Base-by-base conservation (phyloP, 176 grass and related monocot species). In the Zoysia pacifica region DNA sequence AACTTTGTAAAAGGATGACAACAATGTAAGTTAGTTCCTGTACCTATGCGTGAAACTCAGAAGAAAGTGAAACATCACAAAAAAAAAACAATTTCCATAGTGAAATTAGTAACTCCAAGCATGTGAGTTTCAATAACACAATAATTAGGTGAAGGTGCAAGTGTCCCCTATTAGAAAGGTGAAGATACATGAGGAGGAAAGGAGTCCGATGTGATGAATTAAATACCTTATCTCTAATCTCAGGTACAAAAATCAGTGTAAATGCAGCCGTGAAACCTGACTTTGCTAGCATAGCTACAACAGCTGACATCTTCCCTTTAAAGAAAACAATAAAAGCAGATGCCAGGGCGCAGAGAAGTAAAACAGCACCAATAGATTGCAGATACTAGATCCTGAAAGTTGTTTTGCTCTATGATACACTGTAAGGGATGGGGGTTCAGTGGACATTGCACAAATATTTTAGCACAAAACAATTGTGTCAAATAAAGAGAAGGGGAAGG, bases 221-320 rank as follows among this genome's bases (percentile, higher is more conserved):
- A 11, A 42, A 56, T 89, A 98, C 92, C 92, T 98, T 98, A 84
- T 98, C 92, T 38, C 96, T 92, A 62, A 98, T 93, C 85, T 98
- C 96, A 49, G 92, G 94, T 77, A 98, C 92, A 85, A 91, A 94
- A 83, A 98, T 98, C 35, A 98, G 79, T 14, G 79, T 73, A 86
- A 98, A 98, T 76, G 92, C 96, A 67, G 92, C 96, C 0, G 92
- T 98, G 72, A 94, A 98, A 82, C 96, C 96, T 60, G 96, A 98
- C 84, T 94, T 98, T 47, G 96, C 83, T 75, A 98, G 76, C 48
- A 89, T 77, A 48, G 72, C 78, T 72, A 93, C 47, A 62, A 94
- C 65, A 53, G 90, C 84, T 65, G 92, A 93, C 54, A 88, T 56
- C 18, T 91, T 86, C 67, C 90, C 95, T 77, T 98, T 94, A 70